Conservation (phyloP, 2,329 filamentous ascomycete genomes). For the Clarireedia homoeocarpa region DNA sequence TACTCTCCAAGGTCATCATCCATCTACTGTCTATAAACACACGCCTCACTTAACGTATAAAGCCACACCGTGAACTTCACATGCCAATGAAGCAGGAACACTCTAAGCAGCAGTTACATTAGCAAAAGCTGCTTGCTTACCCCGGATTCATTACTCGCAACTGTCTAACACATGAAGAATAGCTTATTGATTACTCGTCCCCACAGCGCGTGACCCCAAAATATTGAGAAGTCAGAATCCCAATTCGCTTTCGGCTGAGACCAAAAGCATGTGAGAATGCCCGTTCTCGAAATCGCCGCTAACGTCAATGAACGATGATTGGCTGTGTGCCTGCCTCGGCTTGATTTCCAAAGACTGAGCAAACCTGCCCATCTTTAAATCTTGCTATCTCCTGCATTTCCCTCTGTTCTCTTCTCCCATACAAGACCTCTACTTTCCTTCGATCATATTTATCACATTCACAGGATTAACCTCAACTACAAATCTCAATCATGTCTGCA, state of each 20-base stretch:
- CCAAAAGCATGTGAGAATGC: slow-evolving; percentile 8
- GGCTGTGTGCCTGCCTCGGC: slow-evolving; percentile 9
- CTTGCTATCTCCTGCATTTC: too few relatives aligned
- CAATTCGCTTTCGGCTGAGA: slow-evolving; percentile 2
- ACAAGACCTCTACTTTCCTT: background rate
- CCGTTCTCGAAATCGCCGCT: background rate
- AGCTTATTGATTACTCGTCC: background rate
- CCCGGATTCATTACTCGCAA: background rate
- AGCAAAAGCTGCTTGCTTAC: too few relatives aligned
- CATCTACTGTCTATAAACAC: background rate
- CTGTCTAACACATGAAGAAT: background rate
- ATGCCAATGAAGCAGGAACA: background rate
- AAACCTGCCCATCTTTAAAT: background rate
- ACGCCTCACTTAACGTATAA: background rate
- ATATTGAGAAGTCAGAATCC: background rate
- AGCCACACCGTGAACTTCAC: background rate
- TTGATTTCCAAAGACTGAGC: background rate
- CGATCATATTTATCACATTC: background rate
- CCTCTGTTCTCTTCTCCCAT: background rate
- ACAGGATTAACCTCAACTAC: background rate
- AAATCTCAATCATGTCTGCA: slow-evolving; percentile 21
- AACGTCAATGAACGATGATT: slow-evolving; percentile 2
- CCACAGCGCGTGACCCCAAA: background rate
- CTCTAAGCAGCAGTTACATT: too few relatives aligned
- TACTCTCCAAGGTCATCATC: too few relatives aligned